Evolutionary conservation across 2,329 filamentous ascomycete species (phyloP), one percentile per base, ranked within the genome.

Genomic region (Aaosphaeria pasadenensis): DNA sequence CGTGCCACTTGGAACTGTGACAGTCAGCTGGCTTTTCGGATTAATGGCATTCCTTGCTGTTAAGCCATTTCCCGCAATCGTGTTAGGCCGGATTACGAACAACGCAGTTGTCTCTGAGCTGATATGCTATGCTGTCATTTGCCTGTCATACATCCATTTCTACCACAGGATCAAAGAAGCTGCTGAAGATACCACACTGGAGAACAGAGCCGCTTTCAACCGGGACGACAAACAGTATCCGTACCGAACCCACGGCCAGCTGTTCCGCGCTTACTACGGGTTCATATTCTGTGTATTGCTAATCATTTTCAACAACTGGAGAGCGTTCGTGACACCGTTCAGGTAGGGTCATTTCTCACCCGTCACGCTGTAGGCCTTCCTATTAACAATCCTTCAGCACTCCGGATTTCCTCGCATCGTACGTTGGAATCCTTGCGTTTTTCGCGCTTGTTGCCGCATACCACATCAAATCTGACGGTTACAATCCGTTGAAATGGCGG

Each of bases 1-100:
- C 5, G 70, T 73, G 6, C 72, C 72, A 1, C 54, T 68, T n/a
- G 64, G 58, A n/a, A 67, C 71, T 1, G 64, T 74, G 6, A 57
- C 69, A 17, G 51, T 63, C 2, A 67, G 61, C 40, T 72, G 71
- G 70, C 49, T 64, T 11, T 61, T 73, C 45, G 71, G 65, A 0
- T 63, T 71, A 11, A 54, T 74, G 4, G 64, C 67, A 1, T 73
- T 72, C 46, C 57, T 72, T 7, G 64, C 68, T 4, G 56, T 63
- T 29, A 67, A 69, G 35, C 51, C 51, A 1, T 58, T 59, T 30
- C 57, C 60, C 6, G 45, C 52, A 7, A 42, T 58, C 28, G 58
- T 63, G 6, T 54, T 72, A 5, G 68, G 67, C 38, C 57, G 67
- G 9, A 66, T 73, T 44, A 67, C 65, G 5, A 63, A 59, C 36